phyloP scores from a whole-genome alignment of 1,139 yeast species.

The Saccharomycopsis crataegensis region DNA sequence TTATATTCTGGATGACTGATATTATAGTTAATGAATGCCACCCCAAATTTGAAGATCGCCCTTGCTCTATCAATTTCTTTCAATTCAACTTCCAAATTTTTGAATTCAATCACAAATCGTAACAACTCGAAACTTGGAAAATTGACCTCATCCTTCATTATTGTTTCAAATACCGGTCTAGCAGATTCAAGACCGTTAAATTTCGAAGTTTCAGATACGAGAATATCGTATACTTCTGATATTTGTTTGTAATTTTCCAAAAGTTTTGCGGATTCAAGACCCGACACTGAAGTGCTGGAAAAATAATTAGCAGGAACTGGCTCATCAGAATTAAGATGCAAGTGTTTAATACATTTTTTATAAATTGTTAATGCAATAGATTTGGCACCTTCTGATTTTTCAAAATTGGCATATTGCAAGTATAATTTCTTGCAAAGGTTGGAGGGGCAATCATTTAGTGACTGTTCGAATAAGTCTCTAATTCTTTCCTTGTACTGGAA shows the following conservation, averaged over 20 bases:
- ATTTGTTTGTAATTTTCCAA: slow-evolving; percentile 10
- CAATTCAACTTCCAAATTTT: slow-evolving; percentile 40
- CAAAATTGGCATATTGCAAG: slow-evolving; percentile 55
- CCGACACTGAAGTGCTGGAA: background rate
- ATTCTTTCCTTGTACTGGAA: slow-evolving; percentile 42
- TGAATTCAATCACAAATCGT: slow-evolving; percentile 32
- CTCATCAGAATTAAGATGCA: slow-evolving; percentile 25
- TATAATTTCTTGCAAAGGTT: slow-evolving; percentile 42
- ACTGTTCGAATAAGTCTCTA: slow-evolving; percentile 70
- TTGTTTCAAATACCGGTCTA: slow-evolving; percentile 20
- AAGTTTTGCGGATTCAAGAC: background rate
- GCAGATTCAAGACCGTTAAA: slow-evolving; percentile 23
- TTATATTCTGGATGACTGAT: slow-evolving; percentile 31
- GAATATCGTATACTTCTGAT: slow-evolving; percentile 14
- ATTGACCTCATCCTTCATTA: slow-evolving; percentile 24
- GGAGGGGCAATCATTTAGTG: slow-evolving; percentile 43
- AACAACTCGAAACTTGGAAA: slow-evolving; percentile 30
- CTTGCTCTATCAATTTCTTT: slow-evolving; percentile 55
- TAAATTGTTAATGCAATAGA: slow-evolving; percentile 36
- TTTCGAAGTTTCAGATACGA: slow-evolving; percentile 22
- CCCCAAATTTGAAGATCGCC: slow-evolving; percentile 43
- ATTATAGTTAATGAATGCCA: slow-evolving; percentile 3
- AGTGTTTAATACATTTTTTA: slow-evolving; percentile 35
- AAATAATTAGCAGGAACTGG: background rate
- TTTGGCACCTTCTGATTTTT: slow-evolving; percentile 29